Conservation (phyloP, 1,284 basidiomycete genomes). For the Mycena sp. region DNA sequence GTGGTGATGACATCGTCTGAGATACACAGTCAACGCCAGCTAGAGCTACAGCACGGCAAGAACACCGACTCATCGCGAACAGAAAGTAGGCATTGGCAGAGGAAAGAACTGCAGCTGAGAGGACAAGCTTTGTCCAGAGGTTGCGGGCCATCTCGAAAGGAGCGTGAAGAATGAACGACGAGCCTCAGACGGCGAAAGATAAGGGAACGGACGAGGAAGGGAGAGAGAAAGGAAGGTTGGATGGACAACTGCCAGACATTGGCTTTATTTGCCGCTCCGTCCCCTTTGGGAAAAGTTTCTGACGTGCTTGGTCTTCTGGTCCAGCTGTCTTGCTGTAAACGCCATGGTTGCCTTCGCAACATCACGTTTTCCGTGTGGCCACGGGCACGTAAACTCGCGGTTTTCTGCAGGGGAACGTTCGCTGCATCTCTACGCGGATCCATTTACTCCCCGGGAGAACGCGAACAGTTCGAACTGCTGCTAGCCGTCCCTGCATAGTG, state of each 20-base stretch:
- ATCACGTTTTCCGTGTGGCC: too few relatives aligned
- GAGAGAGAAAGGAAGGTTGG: constrained; percentile 5
- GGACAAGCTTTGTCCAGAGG: constrained; percentile 22
- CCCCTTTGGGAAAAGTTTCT: background rate
- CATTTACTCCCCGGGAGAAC: too few relatives aligned
- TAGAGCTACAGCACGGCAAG: background rate
- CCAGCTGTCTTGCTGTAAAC: too few relatives aligned
- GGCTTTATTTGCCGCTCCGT: background rate
- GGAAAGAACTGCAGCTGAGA: constrained; percentile 25
- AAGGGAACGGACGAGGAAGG: constrained; percentile 14
- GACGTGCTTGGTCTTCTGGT: background rate
- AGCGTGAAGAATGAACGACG: constrained; percentile 19
- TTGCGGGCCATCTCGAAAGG: constrained; percentile 23
- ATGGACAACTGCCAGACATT: background rate
- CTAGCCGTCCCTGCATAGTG: too few relatives aligned
- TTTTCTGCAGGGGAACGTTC: too few relatives aligned
- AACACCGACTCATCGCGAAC: constrained; percentile 22
- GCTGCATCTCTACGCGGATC: too few relatives aligned
- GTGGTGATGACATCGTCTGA: constrained; percentile 45
- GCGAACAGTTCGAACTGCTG: too few relatives aligned
- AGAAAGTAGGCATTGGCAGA: constrained; percentile 27
- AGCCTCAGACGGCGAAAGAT: constrained; percentile 17
- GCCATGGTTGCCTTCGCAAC: too few relatives aligned
- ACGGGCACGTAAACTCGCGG: too few relatives aligned
- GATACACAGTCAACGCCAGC: background rate